Percentiles rank a stretch among this genome's conserved stretches.
Evolutionary conservation across 768 basidiomycete species (phyloP).

Genomic region (Exidia glandulosa): DNA sequence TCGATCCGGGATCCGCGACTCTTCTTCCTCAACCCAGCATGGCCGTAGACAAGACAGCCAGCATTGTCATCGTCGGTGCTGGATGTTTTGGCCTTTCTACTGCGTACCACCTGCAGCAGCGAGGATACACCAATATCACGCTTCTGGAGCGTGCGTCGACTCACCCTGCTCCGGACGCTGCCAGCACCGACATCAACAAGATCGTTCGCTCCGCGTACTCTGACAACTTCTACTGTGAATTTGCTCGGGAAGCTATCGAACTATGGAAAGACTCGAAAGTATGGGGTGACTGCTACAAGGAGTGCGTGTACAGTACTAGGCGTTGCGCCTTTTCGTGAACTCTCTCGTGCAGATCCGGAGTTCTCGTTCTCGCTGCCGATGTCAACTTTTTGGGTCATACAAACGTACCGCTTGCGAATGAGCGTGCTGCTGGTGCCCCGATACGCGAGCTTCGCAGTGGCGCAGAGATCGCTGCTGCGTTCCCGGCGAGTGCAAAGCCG

Average conservation of each 20-base stretch:
- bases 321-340: too few species aligned
- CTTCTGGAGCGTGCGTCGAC: conserved; percentile 59
- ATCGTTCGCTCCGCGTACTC: conserved; percentile 64
- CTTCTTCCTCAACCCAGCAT: not conserved
- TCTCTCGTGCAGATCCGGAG: conserved; percentile 55
- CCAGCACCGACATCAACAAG: conserved; percentile 47
- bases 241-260: conserved; percentile 68
- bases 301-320: too few species aligned
- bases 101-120: conserved; percentile 61
- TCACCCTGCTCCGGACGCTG: conserved; percentile 76
- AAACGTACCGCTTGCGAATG: conserved; percentile 50
- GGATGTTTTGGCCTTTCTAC: conserved; percentile 85
- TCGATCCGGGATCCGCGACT: not conserved
- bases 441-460: conserved; percentile 29
- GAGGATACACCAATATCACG: conserved; percentile 60
- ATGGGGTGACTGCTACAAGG: conserved; percentile 73
- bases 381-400: conserved; percentile 29
- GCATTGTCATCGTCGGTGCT: conserved; percentile 62
- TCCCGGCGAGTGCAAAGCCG: conserved; percentile 35
- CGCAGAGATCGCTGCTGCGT: conserved; percentile 33
- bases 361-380: conserved; percentile 42
- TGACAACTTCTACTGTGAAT: conserved; percentile 53
- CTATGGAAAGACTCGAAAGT: conserved; percentile 56
- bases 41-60: conserved; percentile 3
- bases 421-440: conserved; percentile 43